Base-by-base conservation (phyloP, 179 eudicot genomes). In the Actinidia arguta region DNA sequence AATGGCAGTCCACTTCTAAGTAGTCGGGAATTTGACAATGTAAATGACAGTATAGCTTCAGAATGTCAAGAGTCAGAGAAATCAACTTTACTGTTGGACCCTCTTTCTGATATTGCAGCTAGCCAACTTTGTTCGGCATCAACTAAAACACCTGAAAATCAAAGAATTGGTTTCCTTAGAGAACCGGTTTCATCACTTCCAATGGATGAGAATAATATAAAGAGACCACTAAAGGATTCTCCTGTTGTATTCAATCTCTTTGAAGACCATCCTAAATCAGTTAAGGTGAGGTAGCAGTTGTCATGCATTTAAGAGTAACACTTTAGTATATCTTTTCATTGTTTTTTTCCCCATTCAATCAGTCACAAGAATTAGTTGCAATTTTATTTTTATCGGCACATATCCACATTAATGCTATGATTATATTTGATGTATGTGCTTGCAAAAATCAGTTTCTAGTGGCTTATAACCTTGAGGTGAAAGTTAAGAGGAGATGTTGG, bases 221-320 rank as follows among this genome's bases (percentile, higher is more conserved):
- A 74, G 46, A 58, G 82, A 68, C 72, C 74, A 24, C 54, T 46
- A 18, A 71, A 73, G 55, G 80, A 82, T 79, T 79, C 81, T 48
- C 81, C 78, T 46, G 73, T 75, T 68, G 58, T 78, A 47, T 68
- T 83, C 16, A 80, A 84, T 78, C 76, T 46, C 80, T 71, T 55
- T 69, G 88, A 92, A 81, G 87, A 85, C 62, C 85, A 88, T 84
- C 78, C 78, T 79, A 81, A 78, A 75, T 79, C 86, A 73, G 82
- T 73, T 70, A 89, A 91, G 92, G 98, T 96, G 77, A 82, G 87
- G 82, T 69, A 51, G 68, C 17, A 18, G 54, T 69, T 67, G 78
- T 7, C 47, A 8, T 70, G 39, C 66, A 25, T 64, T 17, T 48
- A 76, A 77, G 54, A 44, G 22, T 42, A n/a, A 71, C 62, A 58